Evolutionary conservation across 495 filamentous ascomycete species (phyloP).

Genomic region (Copromyces sp.): DNA sequence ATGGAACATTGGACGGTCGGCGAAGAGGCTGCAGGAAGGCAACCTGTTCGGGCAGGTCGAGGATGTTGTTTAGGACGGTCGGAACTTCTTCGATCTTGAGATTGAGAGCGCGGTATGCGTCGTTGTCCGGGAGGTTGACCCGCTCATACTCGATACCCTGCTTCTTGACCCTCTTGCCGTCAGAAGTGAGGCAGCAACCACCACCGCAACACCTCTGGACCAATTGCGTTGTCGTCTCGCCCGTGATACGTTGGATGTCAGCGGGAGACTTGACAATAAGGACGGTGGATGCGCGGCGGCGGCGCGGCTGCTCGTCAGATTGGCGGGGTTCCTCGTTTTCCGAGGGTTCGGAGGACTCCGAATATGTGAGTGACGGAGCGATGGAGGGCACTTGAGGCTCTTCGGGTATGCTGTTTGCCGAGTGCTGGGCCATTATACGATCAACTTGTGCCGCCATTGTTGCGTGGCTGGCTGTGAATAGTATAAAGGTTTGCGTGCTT

Average conservation of each 20-base stretch:
- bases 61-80: constrained; percentile 57
- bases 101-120: constrained; percentile 67
- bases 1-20: constrained; percentile 22
- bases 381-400: constrained; percentile 28
- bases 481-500: not conserved
- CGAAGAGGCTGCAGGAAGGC: constrained; percentile 50
- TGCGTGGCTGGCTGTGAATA: not conserved
- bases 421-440: constrained; percentile 17
- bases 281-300: constrained; percentile 67
- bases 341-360: constrained; percentile 36
- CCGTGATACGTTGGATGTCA: constrained; percentile 62
- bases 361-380: constrained; percentile 42
- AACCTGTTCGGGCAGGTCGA: constrained; percentile 62
- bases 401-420: constrained; percentile 27
- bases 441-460: constrained; percentile 23
- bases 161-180: constrained; percentile 32
- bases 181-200: constrained; percentile 72
- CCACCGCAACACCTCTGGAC: constrained; percentile 80
- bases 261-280: constrained; percentile 65
- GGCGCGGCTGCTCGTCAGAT: constrained; percentile 25
- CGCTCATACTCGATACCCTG: constrained; percentile 44
- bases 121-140: constrained; percentile 67
- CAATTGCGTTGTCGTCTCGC: constrained; percentile 49
- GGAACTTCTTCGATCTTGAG: constrained; percentile 67
- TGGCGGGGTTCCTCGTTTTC: constrained; percentile 28